Conservation (phyloP, 495 filamentous ascomycete species). For the Aspergillus affinis region DNA sequence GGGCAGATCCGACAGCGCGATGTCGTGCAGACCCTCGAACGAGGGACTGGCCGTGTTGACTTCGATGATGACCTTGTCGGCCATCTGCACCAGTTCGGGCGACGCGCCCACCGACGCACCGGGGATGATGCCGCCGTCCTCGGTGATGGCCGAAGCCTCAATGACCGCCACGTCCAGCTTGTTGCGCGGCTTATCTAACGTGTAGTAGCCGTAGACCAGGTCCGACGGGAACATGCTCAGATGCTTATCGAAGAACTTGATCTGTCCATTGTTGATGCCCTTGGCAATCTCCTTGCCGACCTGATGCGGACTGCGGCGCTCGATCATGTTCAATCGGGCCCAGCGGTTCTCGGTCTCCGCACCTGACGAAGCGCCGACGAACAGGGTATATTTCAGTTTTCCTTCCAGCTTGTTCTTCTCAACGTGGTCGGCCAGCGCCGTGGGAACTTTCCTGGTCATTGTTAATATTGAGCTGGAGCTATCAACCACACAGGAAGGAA, state of each 20-base stretch:
- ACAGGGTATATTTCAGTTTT: conserved; percentile 78
- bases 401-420: conserved; percentile 86
- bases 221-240: conserved; percentile 90
- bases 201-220: conserved; percentile 83
- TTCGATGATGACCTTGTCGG: conserved; percentile 91
- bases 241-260: conserved; percentile 92
- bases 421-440: conserved; percentile 82
- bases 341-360: conserved; percentile 92
- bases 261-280: conserved; percentile 85
- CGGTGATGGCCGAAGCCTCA: conserved; percentile 87
- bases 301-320: conserved; percentile 80
- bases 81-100: conserved; percentile 85
- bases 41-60: conserved; percentile 85
- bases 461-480: conserved; percentile 8
- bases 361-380: conserved; percentile 85
- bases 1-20: conserved; percentile 81
- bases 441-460: conserved; percentile 69
- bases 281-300: conserved; percentile 90
- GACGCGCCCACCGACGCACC: conserved; percentile 85
- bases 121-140: conserved; percentile 86
- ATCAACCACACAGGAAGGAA: background rate
- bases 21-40: conserved; percentile 89
- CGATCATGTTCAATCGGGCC: conserved; percentile 85
- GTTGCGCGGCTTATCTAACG: conserved; percentile 68
- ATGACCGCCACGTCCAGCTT: conserved; percentile 82